Evolutionary conservation across 306 rosid genomes (phyloP).

Genomic region (Gleditsia sinensis): DNA sequence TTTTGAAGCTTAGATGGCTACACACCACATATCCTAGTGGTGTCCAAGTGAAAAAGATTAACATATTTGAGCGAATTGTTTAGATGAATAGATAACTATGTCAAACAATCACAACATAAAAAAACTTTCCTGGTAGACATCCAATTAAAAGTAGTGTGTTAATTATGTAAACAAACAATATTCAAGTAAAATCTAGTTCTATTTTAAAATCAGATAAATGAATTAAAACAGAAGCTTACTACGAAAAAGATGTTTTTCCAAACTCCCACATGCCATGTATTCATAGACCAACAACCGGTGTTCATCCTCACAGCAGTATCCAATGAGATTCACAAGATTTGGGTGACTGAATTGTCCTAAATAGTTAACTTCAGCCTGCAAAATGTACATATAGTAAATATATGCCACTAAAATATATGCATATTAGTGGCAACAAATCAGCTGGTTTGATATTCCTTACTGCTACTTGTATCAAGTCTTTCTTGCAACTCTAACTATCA

Average conservation of each 20-base stretch:
- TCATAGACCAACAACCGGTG: too few species aligned
- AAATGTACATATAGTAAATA: not conserved
- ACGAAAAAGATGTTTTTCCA: too few species aligned
- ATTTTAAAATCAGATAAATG: not conserved
- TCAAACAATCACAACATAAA: slow-evolving; percentile 11
- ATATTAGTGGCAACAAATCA: slow-evolving; percentile 25
- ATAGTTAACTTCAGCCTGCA: slow-evolving; percentile 91
- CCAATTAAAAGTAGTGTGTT: not conserved
- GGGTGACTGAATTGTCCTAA: slow-evolving; percentile 84
- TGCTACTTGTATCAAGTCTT: not conserved
- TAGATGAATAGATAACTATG: slow-evolving; percentile 1
- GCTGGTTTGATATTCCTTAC: not conserved
- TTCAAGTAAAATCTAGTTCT: not conserved
- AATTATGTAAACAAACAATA: not conserved
- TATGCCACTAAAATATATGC: too few species aligned
- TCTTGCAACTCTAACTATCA: slow-evolving; percentile 21
- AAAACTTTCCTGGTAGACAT: not conserved
- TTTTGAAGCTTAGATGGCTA: slow-evolving; percentile 23
- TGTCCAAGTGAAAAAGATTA: not conserved
- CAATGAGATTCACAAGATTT: too few species aligned
- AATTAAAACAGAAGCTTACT: slow-evolving; percentile 43
- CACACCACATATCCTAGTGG: not conserved
- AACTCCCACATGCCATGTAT: too few species aligned
- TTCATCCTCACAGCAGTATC: too few species aligned
- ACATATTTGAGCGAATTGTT: slow-evolving; percentile 1